Conservation (phyloP, 2,329 filamentous ascomycete species). For the Cladosporium colombiae region DNA sequence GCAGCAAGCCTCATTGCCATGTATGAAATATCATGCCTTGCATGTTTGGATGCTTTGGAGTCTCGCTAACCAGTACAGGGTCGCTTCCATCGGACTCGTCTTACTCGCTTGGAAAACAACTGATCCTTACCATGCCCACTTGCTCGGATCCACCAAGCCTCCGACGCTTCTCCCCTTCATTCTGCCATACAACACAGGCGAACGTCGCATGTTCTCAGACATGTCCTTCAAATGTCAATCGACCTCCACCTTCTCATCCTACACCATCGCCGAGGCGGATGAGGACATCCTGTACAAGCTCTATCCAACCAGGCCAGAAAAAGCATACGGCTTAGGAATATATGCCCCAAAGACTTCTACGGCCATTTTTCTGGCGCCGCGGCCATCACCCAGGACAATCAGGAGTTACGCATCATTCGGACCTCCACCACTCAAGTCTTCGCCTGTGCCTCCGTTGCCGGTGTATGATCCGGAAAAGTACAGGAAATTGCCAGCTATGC, state of each 20-base stretch:
- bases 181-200: conserved; percentile 26
- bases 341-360: conserved; percentile 23
- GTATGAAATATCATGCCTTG: conserved; percentile 22
- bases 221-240: conserved; percentile 38
- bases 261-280: conserved; percentile 21
- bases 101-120: conserved; percentile 30
- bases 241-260: conserved; percentile 28
- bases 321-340: conserved; percentile 29
- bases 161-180: conserved; percentile 26
- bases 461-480: conserved; percentile 29
- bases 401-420: conserved; percentile 26
- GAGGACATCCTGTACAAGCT: conserved; percentile 19
- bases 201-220: conserved; percentile 28
- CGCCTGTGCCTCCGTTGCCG: conserved; percentile 32
- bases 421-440: conserved; percentile 23
- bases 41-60: neutral
- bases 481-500: conserved; percentile 20
- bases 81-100: conserved; percentile 27
- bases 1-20: conserved; percentile 28
- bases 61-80: conserved; percentile 20
- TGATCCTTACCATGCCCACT: conserved; percentile 29
- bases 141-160: conserved; percentile 29
- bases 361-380: conserved; percentile 25
- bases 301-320: conserved; percentile 23
- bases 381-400: conserved; percentile 30